phyloP scores from a whole-genome alignment of 1,284 basidiomycete species.

The Irpex sp. region DNA sequence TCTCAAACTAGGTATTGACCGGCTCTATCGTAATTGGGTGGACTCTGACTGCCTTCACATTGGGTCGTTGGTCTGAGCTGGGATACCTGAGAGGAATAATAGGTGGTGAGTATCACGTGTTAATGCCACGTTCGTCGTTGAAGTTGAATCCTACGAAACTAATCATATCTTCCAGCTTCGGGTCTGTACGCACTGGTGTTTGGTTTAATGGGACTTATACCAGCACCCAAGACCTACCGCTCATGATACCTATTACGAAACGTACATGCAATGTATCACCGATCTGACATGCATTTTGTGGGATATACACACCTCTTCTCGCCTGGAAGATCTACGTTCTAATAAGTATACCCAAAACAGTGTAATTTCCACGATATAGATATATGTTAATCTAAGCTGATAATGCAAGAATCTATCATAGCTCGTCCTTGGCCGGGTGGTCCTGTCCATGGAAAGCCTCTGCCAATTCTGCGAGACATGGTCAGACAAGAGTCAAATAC shows the following conservation, averaged over 20 bases:
- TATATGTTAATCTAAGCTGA: neutral
- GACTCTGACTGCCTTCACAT: constrained; percentile 54
- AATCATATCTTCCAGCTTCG: constrained; percentile 38
- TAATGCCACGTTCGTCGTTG: constrained; percentile 1
- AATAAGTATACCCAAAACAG: too few relatives aligned
- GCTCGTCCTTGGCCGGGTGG: constrained; percentile 44
- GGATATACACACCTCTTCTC: neutral
- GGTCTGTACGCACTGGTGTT: constrained; percentile 66
- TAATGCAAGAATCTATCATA: constrained; percentile 29
- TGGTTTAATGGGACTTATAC: constrained; percentile 66
- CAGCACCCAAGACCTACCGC: constrained; percentile 41
- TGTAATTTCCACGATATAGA: neutral
- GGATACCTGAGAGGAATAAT: constrained; percentile 61
- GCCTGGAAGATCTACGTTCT: too few relatives aligned
- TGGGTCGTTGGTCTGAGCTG: constrained; percentile 60
- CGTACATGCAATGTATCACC: neutral
- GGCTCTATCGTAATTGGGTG: constrained; percentile 66
- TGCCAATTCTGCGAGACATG: constrained; percentile 39
- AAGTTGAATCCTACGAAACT: neutral
- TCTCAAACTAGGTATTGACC: constrained; percentile 42
- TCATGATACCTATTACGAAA: neutral
- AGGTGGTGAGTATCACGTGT: constrained; percentile 44
- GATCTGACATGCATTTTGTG: neutral
- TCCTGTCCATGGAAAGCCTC: constrained; percentile 49
- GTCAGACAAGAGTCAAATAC: constrained; percentile 3